Percentiles rank a stretch among this genome's conserved stretches.
phyloP scores from a whole-genome alignment of 768 basidiomycete species.

The Mycena sanguinolenta region DNA sequence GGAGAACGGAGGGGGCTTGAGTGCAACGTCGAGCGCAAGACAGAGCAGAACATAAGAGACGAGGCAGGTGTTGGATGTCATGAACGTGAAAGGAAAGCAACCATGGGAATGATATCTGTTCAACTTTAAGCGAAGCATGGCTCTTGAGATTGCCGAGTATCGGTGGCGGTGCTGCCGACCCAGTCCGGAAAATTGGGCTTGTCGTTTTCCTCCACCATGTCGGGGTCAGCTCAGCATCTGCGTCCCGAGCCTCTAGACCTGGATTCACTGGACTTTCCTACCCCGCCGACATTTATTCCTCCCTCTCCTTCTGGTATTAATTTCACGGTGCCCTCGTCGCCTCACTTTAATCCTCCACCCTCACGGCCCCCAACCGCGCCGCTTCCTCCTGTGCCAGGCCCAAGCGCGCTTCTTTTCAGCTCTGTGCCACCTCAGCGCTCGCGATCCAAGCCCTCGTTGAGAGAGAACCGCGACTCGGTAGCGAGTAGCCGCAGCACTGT shows the following conservation, averaged over 20 bases:
- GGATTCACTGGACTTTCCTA: slow-evolving; percentile 52
- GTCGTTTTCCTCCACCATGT: slow-evolving; percentile 2
- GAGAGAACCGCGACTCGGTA: slow-evolving; percentile 38
- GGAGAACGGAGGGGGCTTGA: too few species aligned
- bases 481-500: slow-evolving; percentile 32
- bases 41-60: not conserved
- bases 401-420: slow-evolving; percentile 59
- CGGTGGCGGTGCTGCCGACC: too few species aligned
- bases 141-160: too few species aligned
- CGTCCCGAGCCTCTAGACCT: not conserved
- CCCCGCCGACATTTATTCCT: slow-evolving; percentile 59
- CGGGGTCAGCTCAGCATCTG: not conserved
- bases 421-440: slow-evolving; percentile 44
- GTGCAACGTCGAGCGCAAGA: too few species aligned
- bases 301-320: slow-evolving; percentile 35
- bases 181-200: too few species aligned
- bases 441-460: slow-evolving; percentile 40
- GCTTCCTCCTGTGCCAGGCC: slow-evolving; percentile 76
- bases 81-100: not conserved
- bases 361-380: slow-evolving; percentile 70
- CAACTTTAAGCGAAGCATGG: too few species aligned
- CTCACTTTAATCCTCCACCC: slow-evolving; percentile 66
- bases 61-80: not conserved
- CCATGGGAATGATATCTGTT: not conserved
- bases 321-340: slow-evolving; percentile 36